A percentile compares a stretch with the other conserved stretches of the same genome.
These are phyloP conservation scores for Neurospora africana DNA, from an alignment of 495 filamentous ascomycete genomes.

Conservation along the genomic window DNA sequence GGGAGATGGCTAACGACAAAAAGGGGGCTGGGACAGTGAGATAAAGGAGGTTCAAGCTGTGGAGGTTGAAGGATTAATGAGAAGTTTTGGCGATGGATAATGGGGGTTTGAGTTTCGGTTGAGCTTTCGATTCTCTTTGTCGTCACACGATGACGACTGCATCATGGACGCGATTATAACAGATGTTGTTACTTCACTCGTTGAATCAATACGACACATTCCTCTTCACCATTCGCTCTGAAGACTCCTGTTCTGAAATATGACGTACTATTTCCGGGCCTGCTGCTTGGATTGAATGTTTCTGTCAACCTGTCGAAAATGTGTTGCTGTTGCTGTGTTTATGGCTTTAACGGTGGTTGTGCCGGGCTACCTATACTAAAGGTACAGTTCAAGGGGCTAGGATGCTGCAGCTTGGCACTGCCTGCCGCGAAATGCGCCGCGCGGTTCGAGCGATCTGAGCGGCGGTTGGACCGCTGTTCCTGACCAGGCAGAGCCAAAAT, in stretches of 20 bases:
- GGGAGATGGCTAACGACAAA: background rate
- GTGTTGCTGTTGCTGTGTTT: background rate
- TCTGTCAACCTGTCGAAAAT: background rate
- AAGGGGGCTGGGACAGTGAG: background rate
- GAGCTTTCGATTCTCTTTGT: background rate
- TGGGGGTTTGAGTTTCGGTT: background rate
- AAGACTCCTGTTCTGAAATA: background rate
- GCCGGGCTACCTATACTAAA: background rate
- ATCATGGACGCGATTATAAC: background rate
- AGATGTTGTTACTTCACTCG: background rate
- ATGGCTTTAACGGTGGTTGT: background rate
- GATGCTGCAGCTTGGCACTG: background rate
- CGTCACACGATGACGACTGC: background rate
- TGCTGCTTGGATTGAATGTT: background rate
- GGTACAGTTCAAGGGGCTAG: background rate
- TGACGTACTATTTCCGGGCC: background rate
- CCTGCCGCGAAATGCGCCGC: background rate
- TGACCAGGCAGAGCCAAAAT: background rate
- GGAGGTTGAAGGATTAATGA: background rate
- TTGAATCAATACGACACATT: background rate
- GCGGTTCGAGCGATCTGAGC: background rate
- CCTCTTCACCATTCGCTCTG: background rate
- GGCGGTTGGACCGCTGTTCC: background rate
- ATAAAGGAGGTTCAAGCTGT: background rate
- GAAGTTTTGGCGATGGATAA: background rate